Base-by-base conservation (phyloP, 2,329 filamentous ascomycete genomes). In the Sarocladium kiliense region DNA sequence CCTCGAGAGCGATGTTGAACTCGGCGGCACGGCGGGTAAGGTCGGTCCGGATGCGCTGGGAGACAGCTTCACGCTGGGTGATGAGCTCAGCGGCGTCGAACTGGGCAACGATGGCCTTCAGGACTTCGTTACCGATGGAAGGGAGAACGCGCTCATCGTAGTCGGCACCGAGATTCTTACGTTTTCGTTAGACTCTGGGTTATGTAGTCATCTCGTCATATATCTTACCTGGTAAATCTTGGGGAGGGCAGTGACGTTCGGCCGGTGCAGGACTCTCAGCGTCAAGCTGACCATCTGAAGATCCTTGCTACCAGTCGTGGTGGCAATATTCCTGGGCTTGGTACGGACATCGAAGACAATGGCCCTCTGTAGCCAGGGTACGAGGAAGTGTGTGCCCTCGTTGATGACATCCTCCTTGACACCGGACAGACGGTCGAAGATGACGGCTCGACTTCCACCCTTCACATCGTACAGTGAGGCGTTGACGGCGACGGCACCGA, bases 241-340 rank as follows among this genome's bases (percentile, higher is more conserved):
- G 58, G 94, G 95, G 68, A 99, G 78, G 65, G 87, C 84, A 79
- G 90, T 85, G 65, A 99, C 93, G 56, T 96, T 93, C 5, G 95
- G 94, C 64, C 95, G 83, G 77, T 97, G 93, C 72, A 99, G 76
- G 61, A 99, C 94, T 74, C 94, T 84, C 70, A 99, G 81, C 54
- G 94, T 99, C 80, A 99, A 82, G 81, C 91, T 97, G 68, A 99
- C 94, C 94, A 99, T 99, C 79, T 99, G 94, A 80, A 99, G 75
- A 77, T 99, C 94, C 84, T 99, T 99, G 82, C 88, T 93, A 57
- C 94, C 94, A 12, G 94, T 99, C 23, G 94, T 99, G 26, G 94
- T 99, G 62, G 89, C 90, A 71, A 99, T 97, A 73, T 96, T 97
- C 69, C 94, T 84, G 59, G 94, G 94, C 82, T 96, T 95, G 56